These are phyloP conservation scores for Lachnum nothofagi DNA, from an alignment of 2,329 filamentous ascomycete genomes.

Conservation along the genomic window DNA sequence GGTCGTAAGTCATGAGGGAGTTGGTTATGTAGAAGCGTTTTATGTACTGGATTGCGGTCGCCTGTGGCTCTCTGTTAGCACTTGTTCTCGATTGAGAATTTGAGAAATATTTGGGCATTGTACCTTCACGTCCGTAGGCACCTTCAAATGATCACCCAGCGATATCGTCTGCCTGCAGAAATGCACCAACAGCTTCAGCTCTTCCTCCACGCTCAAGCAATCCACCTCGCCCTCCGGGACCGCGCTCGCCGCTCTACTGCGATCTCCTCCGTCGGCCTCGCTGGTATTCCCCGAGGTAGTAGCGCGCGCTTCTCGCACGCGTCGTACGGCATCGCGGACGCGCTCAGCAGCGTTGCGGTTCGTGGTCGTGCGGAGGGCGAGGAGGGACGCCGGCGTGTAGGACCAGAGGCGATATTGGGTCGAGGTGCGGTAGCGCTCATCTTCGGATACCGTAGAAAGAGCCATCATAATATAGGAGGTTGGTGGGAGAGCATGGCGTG, in stretches of 20 bases:
- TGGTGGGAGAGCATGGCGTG: not conserved
- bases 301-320: constrained; percentile 38
- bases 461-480: not conserved
- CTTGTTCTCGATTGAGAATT: too few relatives aligned
- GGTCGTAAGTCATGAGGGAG: constrained; percentile 93
- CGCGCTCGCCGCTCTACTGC: constrained; percentile 17
- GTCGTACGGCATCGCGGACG: constrained; percentile 52
- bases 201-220: constrained; percentile 78
- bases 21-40: constrained; percentile 94
- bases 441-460: constrained; percentile 49
- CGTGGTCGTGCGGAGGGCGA: constrained; percentile 68
- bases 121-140: constrained; percentile 57
- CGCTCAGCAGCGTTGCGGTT: constrained; percentile 73
- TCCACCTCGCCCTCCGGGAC: constrained; percentile 51
- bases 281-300: constrained; percentile 30
- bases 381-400: constrained; percentile 69
- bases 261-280: constrained; percentile 32
- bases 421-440: constrained; percentile 82
- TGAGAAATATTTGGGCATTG: too few relatives aligned
- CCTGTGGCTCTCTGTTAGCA: constrained; percentile 23
- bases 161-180: constrained; percentile 62
- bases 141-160: constrained; percentile 54
- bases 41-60: constrained; percentile 55
- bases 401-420: constrained; percentile 93
- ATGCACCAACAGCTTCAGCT: constrained; percentile 73